These are phyloP conservation scores for Microbotryum scabiosae DNA, from an alignment of 1,284 basidiomycete species.

Conservation along the genomic window DNA sequence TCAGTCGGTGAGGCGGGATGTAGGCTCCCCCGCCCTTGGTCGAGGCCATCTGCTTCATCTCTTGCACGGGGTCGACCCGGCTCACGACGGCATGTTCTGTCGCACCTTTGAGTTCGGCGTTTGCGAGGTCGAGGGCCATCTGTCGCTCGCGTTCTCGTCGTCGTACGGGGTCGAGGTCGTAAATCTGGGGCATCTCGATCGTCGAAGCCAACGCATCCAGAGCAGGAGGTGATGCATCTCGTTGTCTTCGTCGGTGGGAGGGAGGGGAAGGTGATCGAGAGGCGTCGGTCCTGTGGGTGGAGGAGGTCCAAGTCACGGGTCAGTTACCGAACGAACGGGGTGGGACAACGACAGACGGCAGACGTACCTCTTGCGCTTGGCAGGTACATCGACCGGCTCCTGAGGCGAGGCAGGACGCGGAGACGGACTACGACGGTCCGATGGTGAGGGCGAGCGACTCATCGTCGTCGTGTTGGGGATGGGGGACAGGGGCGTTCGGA, in stretches of 20 bases:
- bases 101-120: slow-evolving; percentile 57
- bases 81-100: slow-evolving; percentile 44
- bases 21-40: slow-evolving; percentile 82
- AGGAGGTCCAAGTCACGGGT: not conserved
- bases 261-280: slow-evolving; percentile 24
- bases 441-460: too few species aligned
- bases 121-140: slow-evolving; percentile 61
- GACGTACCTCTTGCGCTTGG: slow-evolving; percentile 19
- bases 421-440: too few species aligned
- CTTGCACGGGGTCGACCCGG: slow-evolving; percentile 43
- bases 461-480: too few species aligned
- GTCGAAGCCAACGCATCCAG: not conserved
- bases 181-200: slow-evolving; percentile 47
- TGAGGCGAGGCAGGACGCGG: too few species aligned
- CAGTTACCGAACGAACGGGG: not conserved
- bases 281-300: slow-evolving; percentile 11
- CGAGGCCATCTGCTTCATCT: slow-evolving; percentile 44
- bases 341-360: not conserved
- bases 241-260: slow-evolving; percentile 8
- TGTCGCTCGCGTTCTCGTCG: slow-evolving; percentile 67
- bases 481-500: slow-evolving; percentile 6
- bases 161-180: slow-evolving; percentile 67
- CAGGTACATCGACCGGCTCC: not conserved
- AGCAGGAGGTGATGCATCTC: not conserved
- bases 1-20: slow-evolving; percentile 84